Percentiles rank a stretch among this genome's conserved stretches.
These are phyloP conservation scores for Penicillium longicatenatum DNA, from an alignment of 495 filamentous ascomycete species.

Conservation along the genomic window DNA sequence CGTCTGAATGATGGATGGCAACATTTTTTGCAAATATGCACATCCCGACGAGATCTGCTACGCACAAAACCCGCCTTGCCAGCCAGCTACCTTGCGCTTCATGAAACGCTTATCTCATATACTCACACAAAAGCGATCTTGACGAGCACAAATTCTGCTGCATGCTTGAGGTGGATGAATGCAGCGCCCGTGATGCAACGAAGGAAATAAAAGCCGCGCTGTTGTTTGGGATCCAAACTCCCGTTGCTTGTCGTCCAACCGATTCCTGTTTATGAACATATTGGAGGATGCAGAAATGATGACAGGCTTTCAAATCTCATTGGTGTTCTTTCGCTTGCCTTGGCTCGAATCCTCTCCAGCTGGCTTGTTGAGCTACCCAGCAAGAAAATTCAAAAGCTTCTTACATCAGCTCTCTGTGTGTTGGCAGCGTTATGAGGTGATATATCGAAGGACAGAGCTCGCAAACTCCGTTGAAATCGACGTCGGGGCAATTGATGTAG, in stretches of 20 bases:
- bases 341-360: conserved; percentile 9
- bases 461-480: neutral
- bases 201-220: neutral
- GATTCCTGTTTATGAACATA: neutral
- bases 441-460: neutral
- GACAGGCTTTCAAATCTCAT: neutral
- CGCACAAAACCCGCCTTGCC: conserved; percentile 6
- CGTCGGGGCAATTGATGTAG: conserved; percentile 1
- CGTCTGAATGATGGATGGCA: neutral
- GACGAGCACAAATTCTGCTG: conserved; percentile 3
- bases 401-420: neutral
- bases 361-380: conserved; percentile 5
- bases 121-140: conserved; percentile 4
- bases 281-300: neutral
- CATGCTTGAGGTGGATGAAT: conserved; percentile 1
- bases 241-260: conserved; percentile 1
- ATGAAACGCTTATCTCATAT: conserved; percentile 2
- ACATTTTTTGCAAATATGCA: neutral
- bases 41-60: conserved; percentile 7
- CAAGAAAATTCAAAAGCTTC: neutral
- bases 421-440: neutral
- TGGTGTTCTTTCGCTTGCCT: conserved; percentile 4
- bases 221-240: conserved; percentile 4
- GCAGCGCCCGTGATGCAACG: neutral
- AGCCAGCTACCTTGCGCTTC: conserved; percentile 5